Evolutionary conservation across 306 rosid species (phyloP), one percentile per base, ranked within the genome.

Genomic region (Cyclanthera cordifolia): DNA sequence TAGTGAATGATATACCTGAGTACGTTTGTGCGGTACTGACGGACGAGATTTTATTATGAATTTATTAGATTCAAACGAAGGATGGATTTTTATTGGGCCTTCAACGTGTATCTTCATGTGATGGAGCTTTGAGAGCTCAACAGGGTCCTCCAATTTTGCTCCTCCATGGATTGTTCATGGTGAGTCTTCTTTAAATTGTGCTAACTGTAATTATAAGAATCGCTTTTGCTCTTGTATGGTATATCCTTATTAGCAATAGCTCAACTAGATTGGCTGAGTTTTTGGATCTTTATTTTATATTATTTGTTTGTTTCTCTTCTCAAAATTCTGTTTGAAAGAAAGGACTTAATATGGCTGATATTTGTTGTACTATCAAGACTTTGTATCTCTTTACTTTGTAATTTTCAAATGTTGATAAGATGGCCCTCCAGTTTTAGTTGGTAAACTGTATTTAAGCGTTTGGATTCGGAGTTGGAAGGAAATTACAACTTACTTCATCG

Each of bases 161-260:
- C 70, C 88, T 72, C 74, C 98, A 92, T 72, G 98, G 98, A 2
- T 82, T 92, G 58, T 87, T 92, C 85, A 83, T 87, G 95, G 95
- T 87, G 47, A 84, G 37, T 25, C 51, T 55, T 67, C 77, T 16
- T 25, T 32, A 55, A 52, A 8, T 64, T 15, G 55, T 66, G 41
- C 34, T 15, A 34, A 41, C 52, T 5, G 19, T 41, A 21, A 43
- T 5, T 21, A 14, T 43, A 34, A 34, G 2, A 21, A n/a, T 1
- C 25, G 1, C 7, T 2, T 67, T 67, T 27, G n/a, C 72, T 4
- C 56, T 23, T 45, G 48, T 23, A 7, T 67, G 53, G 41, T 67
- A 6, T 14, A 14, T 24, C 19, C n/a, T 19, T 67, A 43, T 43
- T 5, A 43, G 32, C 32, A 45, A 17, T 41, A 41, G 70, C 20